These are phyloP conservation scores for Rhizophora apiculata DNA, from an alignment of 345 rosid species.

Conservation along the genomic window DNA sequence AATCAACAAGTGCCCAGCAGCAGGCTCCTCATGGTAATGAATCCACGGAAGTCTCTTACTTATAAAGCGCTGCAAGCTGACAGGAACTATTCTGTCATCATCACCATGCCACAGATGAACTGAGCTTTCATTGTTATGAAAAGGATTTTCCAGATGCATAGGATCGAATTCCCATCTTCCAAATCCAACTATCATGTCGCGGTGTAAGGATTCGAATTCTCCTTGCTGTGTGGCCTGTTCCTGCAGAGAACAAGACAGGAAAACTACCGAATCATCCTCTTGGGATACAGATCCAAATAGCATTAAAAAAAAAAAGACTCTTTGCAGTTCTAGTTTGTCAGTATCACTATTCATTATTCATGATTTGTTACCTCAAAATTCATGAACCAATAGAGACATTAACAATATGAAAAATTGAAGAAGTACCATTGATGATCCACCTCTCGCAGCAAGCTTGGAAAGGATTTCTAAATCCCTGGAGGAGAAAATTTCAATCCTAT, in stretches of 20 bases:
- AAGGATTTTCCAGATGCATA: constrained; percentile 53
- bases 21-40: constrained; percentile 23
- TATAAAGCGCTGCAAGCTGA: constrained; percentile 20
- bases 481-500: constrained; percentile 3
- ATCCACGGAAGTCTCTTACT: constrained; percentile 17
- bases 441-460: background rate
- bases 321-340: too few relatives aligned
- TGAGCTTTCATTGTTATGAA: constrained; percentile 46
- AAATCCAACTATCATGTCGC: constrained; percentile 59
- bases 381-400: background rate
- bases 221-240: constrained; percentile 53
- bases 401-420: background rate
- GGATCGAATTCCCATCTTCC: constrained; percentile 84
- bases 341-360: background rate
- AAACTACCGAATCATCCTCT: too few relatives aligned
- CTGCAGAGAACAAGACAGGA: constrained; percentile 12
- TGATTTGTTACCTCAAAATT: background rate
- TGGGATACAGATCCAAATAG: too few relatives aligned
- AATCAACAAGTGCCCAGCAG: constrained; percentile 19
- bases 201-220: constrained; percentile 49
- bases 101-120: constrained; percentile 82
- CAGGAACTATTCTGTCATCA: constrained; percentile 44
- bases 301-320: too few relatives aligned
- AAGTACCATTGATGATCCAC: background rate
- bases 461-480: constrained; percentile 3